Evolutionary conservation across 176 grass and related monocot species (phyloP).

Genomic region (Aegilops longissima): DNA sequence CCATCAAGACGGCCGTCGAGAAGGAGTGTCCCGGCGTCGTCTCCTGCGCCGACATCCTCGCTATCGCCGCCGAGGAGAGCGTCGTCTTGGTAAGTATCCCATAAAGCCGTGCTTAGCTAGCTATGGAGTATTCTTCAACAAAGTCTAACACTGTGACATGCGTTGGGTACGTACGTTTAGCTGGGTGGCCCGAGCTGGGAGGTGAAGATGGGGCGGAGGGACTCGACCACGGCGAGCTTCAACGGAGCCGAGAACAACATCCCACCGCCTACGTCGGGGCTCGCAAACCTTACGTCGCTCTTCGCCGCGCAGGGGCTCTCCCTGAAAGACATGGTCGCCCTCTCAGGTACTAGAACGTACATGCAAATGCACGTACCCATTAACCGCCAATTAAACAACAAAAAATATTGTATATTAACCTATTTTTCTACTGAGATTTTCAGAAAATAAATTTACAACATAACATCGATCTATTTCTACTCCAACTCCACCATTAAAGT

Average conservation of each 20-base stretch:
- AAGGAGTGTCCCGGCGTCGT: constrained; percentile 59
- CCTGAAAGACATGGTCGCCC: constrained; percentile 62
- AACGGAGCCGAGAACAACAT: constrained; percentile 52
- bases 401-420: no score
- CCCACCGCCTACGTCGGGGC: constrained; percentile 44
- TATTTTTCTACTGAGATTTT: not conserved
- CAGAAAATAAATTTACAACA: not conserved
- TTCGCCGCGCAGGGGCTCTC: constrained; percentile 64
- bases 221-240: constrained; percentile 66
- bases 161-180: not conserved
- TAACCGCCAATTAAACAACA: no score
- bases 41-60: constrained; percentile 89
- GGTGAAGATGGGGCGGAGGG: constrained; percentile 67
- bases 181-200: constrained; percentile 60
- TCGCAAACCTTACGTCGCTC: constrained; percentile 54
- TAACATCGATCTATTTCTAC: not conserved
- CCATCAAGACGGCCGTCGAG: constrained; percentile 70
- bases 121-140: not conserved
- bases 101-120: not conserved
- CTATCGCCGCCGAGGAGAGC: constrained; percentile 76
- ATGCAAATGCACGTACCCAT: not conserved
- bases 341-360: constrained; percentile 39
- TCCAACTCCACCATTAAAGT: not conserved
- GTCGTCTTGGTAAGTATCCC: constrained; percentile 38
- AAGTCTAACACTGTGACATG: not conserved